phyloP scores from a whole-genome alignment of 768 basidiomycete species.

The Mycena galopus region DNA sequence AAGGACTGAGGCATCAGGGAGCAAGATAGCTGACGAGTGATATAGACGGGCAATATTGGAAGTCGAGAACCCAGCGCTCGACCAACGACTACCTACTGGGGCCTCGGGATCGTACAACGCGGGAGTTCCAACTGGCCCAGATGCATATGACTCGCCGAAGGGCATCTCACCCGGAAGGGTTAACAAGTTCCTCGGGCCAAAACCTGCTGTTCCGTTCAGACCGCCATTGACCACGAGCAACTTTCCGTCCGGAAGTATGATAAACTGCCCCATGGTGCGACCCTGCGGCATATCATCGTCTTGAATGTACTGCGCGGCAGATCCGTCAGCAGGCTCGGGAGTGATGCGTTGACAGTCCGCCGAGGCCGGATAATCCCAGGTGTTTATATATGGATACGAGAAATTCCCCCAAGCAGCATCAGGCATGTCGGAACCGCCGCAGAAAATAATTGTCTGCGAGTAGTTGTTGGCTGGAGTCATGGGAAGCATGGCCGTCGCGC shows the following conservation, averaged over 20 bases:
- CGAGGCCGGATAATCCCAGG: constrained; percentile 78
- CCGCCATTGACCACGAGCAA: constrained; percentile 90
- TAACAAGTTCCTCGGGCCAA: constrained; percentile 58
- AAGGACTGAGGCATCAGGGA: constrained; percentile 88
- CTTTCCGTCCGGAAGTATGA: constrained; percentile 83
- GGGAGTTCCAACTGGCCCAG: constrained; percentile 83
- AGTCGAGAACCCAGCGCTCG: constrained; percentile 69
- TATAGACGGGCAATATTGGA: constrained; percentile 86
- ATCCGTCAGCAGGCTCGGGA: constrained; percentile 84
- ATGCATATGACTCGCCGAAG: constrained; percentile 77
- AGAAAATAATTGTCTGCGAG: constrained; percentile 87
- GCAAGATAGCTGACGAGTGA: constrained; percentile 89
- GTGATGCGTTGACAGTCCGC: constrained; percentile 86
- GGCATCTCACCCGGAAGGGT: constrained; percentile 64
- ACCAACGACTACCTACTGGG: constrained; percentile 82
- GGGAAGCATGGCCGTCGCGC: constrained; percentile 90
- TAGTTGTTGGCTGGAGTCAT: constrained; percentile 93
- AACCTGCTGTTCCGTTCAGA: constrained; percentile 76
- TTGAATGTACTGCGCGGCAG: constrained; percentile 68
- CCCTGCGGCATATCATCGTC: constrained; percentile 84
- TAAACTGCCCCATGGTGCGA: constrained; percentile 93
- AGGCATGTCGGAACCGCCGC: constrained; percentile 84
- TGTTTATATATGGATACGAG: constrained; percentile 77
- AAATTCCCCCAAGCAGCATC: constrained; percentile 84
- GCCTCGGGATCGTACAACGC: constrained; percentile 86